Evolutionary conservation across 257 asterid species (phyloP), one percentile per base, ranked within the genome.

Genomic region (Nemophila menziesii): DNA sequence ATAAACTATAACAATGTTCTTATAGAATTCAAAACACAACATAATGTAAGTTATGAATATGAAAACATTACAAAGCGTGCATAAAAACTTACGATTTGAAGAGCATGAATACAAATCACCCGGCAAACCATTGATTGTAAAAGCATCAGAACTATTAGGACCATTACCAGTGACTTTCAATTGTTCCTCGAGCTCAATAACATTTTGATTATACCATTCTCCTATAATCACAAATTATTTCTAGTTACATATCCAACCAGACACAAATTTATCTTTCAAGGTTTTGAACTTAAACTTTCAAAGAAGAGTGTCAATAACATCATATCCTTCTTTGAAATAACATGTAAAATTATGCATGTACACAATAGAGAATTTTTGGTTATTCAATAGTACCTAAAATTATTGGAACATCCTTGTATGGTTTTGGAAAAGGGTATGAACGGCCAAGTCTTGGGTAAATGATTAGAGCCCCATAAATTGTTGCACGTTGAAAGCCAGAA

Each of bases 141-240:
- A 40, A 17, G 45, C 45, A 17, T 40, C 45, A 8, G 45, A 40
- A n/a, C 45, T 40, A 40, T 40, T 40, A n/a, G 45, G 45, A 16
- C 45, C 45, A 16, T 16, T 16, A 5, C 45, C 22, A 40, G 45
- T 40, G 6, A 40, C 1, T 16, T 40, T 5, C n/a, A 40, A 16
- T 11, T 40, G 45, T 20, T 40, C 21, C 21, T 40, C 45, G 11
- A 40, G 45, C 19, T 40, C 45, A 17, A 20, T n/a, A 40, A 40
- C 20, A 16, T 40, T 40, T n/a, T 40, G 21, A 7, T 40, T 40
- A 16, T 16, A 40, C 45, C 45, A 40, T 40, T 40, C 45, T 8
- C 45, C 45, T 29, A 13, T 13, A 29, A 29, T 29, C 36, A 29
- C 12, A 29, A 24, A 24, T 4, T 24, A 24, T 24, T 24, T 24